Conservation (phyloP, 495 filamentous ascomycete species). For the Lasiosphaeria ovina region DNA sequence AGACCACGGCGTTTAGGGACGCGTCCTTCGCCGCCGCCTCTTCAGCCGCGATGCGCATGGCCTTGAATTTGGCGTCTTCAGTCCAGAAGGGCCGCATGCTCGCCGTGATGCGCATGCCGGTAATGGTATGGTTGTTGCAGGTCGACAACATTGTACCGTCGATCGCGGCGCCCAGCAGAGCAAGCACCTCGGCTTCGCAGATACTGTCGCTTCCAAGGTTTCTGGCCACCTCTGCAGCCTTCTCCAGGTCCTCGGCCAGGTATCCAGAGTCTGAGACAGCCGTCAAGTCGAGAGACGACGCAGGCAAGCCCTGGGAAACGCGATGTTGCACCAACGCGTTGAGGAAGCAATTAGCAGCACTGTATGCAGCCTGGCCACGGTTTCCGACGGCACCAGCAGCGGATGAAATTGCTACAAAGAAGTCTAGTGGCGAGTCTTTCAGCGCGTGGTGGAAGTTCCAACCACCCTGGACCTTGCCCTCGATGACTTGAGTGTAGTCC, state of each 20-base stretch:
- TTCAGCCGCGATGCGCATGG: constrained; percentile 47
- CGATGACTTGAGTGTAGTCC: constrained; percentile 47
- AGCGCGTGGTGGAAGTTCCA: constrained; percentile 59
- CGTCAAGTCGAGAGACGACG: constrained; percentile 54
- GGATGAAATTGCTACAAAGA: constrained; percentile 66
- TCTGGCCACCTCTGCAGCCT: constrained; percentile 45
- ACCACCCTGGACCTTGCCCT: constrained; percentile 55
- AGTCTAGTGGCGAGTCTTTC: constrained; percentile 53
- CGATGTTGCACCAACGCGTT: constrained; percentile 53
- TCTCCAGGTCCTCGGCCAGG: constrained; percentile 47
- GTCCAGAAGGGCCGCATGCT: constrained; percentile 50
- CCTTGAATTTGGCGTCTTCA: constrained; percentile 51
- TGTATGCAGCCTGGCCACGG: constrained; percentile 61
- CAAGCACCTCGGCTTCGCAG: constrained; percentile 51
- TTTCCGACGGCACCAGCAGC: constrained; percentile 59
- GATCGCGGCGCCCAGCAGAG: constrained; percentile 49
- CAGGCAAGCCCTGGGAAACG: constrained; percentile 42
- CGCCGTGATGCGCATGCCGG: constrained; percentile 50
- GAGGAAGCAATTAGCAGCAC: constrained; percentile 62
- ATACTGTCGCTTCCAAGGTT: constrained; percentile 52
- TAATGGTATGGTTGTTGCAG: constrained; percentile 51
- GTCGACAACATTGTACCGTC: constrained; percentile 34
- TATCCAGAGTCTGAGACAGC: constrained; percentile 57
- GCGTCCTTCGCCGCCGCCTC: constrained; percentile 40
- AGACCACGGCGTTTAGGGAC: constrained; percentile 33